These are phyloP conservation scores for Ceriops decandra DNA, from an alignment of 345 rosid genomes.

Conservation along the genomic window DNA sequence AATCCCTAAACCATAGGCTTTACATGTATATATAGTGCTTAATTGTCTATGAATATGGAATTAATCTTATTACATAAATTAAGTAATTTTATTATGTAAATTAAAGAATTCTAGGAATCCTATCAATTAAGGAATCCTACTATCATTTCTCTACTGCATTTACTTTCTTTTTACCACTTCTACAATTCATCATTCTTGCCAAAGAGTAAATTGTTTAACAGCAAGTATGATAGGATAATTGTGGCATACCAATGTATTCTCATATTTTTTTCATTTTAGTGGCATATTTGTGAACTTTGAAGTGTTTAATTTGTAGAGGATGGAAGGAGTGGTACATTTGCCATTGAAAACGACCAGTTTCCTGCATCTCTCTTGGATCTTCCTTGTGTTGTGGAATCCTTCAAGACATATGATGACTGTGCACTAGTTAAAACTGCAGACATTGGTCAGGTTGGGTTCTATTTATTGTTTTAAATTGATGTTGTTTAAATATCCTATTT, in stretches of 20 bases:
- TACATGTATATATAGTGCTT: too few species aligned
- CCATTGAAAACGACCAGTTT: constrained; percentile 64
- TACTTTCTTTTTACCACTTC: background rate
- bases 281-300: background rate
- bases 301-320: constrained; percentile 51
- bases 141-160: background rate
- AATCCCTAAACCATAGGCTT: too few species aligned
- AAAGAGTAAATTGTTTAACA: too few species aligned
- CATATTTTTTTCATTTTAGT: background rate
- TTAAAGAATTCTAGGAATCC: too few species aligned
- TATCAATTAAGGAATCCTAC: too few species aligned
- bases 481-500: background rate
- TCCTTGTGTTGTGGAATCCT: constrained; percentile 90
- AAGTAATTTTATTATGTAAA: too few species aligned
- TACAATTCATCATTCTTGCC: background rate
- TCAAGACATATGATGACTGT: constrained; percentile 83
- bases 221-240: too few species aligned
- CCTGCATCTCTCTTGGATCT: constrained; percentile 84
- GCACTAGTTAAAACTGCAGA: constrained; percentile 89
- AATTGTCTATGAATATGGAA: too few species aligned
- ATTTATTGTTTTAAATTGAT: background rate
- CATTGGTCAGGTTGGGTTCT: constrained; percentile 69
- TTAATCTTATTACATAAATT: too few species aligned
- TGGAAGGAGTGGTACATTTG: constrained; percentile 80
- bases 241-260: background rate